A percentile compares a stretch with the other conserved stretches of the same genome.
These are phyloP conservation scores for Thymus mandschuricus DNA, from an alignment of 257 asterid genomes.

Conservation along the genomic window DNA sequence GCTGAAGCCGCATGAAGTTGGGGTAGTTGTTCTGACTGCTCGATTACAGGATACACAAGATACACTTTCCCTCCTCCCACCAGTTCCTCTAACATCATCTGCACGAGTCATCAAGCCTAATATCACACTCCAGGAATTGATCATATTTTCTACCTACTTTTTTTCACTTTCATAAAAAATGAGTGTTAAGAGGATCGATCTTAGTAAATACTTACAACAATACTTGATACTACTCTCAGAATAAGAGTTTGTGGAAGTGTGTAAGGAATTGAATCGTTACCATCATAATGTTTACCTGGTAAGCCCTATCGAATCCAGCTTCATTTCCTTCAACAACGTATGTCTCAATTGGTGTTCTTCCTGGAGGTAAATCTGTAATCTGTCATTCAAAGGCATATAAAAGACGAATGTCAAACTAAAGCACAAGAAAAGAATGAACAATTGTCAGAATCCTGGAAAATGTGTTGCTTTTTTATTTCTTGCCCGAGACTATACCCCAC, in stretches of 20 bases:
- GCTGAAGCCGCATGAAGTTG: constrained; percentile 91
- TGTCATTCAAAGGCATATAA: constrained; percentile 40
- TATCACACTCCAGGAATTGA: background rate
- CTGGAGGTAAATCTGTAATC: constrained; percentile 97
- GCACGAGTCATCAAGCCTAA: constrained; percentile 33
- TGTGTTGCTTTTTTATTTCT: background rate
- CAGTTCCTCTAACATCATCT: constrained; percentile 89
- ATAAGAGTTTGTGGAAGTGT: background rate
- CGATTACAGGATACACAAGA: constrained; percentile 82
- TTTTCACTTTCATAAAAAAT: background rate
- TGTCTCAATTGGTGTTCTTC: constrained; percentile 88
- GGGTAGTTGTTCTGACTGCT: constrained; percentile 90
- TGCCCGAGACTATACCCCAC: background rate
- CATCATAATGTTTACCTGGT: constrained; percentile 54
- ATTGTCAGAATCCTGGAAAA: constrained; percentile 2
- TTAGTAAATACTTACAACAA: too few relatives aligned
- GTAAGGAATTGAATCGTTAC: background rate
- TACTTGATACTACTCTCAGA: too few relatives aligned
- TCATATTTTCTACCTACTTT: background rate
- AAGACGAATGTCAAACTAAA: background rate
- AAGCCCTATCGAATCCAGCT: constrained; percentile 74
- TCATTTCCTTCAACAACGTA: constrained; percentile 75
- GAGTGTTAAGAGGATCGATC: background rate
- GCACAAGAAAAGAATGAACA: constrained; percentile 1
- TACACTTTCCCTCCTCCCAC: constrained; percentile 79